Evolutionary conservation across 352 stramenopile species (phyloP).

Genomic region (Phytophthora aleatoria): DNA sequence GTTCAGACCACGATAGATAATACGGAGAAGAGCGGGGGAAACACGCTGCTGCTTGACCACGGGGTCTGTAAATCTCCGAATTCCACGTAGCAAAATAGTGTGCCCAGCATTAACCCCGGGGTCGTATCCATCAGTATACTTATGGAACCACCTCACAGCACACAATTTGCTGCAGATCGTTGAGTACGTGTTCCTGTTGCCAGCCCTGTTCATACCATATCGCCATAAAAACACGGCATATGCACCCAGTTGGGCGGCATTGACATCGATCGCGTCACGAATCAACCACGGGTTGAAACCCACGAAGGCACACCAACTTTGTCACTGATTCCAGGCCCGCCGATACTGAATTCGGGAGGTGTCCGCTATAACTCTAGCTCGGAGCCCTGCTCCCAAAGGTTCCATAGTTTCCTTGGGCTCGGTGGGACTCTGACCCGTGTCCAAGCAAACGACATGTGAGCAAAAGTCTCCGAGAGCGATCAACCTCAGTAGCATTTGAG

Average conservation of each 20-base stretch:
- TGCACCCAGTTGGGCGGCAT: constrained; percentile 5
- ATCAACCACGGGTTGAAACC: no score
- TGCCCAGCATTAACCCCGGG: constrained; percentile 21
- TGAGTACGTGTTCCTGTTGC: constrained; percentile 16
- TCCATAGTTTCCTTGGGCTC: no score
- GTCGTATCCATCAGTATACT: constrained; percentile 19
- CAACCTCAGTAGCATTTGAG: no score
- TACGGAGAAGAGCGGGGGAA: not conserved
- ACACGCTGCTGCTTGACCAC: constrained; percentile 22
- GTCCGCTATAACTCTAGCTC: no score
- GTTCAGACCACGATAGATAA: not conserved
- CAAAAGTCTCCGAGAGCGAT: no score
- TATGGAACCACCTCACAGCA: constrained; percentile 7
- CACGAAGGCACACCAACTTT: no score
- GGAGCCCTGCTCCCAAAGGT: no score
- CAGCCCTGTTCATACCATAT: constrained; percentile 12
- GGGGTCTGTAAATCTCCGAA: constrained; percentile 19
- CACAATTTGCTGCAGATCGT: constrained; percentile 23
- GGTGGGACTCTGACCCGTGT: no score
- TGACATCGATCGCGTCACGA: constrained; percentile 9
- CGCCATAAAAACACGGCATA: constrained; percentile 26
- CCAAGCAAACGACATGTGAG: no score
- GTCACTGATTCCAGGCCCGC: no score
- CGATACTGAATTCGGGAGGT: no score
- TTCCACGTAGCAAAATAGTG: constrained; percentile 11